Conservation (phyloP, 225 moss, liverwort and hornwort species). For the Ulota crispa region DNA sequence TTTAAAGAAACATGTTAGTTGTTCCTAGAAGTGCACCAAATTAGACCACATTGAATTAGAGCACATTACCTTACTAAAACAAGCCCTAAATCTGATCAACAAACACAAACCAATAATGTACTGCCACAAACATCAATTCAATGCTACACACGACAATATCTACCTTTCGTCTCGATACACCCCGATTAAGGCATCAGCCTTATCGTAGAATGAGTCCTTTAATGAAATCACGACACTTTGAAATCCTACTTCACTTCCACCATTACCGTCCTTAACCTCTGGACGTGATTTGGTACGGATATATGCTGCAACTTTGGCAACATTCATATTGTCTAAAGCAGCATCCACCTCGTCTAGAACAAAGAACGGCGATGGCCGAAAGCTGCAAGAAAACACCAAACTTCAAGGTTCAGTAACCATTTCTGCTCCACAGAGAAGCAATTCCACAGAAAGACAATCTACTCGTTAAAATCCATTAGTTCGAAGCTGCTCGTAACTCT, state of each 20-base stretch:
- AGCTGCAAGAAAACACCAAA: constrained; percentile 44
- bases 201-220: constrained; percentile 89
- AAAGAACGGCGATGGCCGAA: constrained; percentile 78
- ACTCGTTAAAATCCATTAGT: not conserved
- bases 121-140: not conserved
- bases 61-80: too few relatives aligned
- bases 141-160: not conserved
- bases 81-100: not conserved
- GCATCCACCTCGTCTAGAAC: constrained; percentile 94
- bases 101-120: not conserved
- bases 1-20: too few relatives aligned
- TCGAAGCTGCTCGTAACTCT: not conserved
- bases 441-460: not conserved
- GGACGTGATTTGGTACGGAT: constrained; percentile 76
- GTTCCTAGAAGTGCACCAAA: too few relatives aligned
- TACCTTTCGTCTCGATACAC: constrained; percentile 86
- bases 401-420: not conserved
- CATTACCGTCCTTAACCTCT: constrained; percentile 71
- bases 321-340: constrained; percentile 86
- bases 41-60: too few relatives aligned
- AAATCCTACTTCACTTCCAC: constrained; percentile 73
- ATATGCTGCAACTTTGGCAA: constrained; percentile 88
- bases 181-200: constrained; percentile 83
- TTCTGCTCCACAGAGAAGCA: not conserved
- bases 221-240: constrained; percentile 95